phyloP scores from a whole-genome alignment of 495 filamentous ascomycete genomes.

The Penicillium samsonianum region DNA sequence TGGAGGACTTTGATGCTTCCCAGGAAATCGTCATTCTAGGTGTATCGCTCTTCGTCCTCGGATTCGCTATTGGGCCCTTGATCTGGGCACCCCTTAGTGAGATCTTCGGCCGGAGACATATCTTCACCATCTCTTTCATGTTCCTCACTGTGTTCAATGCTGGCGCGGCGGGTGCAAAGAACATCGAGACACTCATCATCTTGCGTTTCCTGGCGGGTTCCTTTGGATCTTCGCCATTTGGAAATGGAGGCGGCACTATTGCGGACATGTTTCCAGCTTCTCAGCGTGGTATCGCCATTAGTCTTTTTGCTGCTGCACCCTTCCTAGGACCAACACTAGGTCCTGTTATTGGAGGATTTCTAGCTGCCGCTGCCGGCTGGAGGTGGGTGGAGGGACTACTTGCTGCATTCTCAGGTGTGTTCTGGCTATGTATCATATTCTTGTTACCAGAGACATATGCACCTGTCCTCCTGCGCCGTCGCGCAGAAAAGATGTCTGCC shows the following conservation, averaged over 20 bases:
- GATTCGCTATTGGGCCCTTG: conserved; percentile 63
- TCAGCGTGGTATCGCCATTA: conserved; percentile 64
- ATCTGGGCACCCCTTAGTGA: conserved; percentile 69
- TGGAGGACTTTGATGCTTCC: conserved; percentile 57
- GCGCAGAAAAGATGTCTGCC: conserved; percentile 54
- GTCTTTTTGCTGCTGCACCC: conserved; percentile 65
- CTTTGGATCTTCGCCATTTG: conserved; percentile 72
- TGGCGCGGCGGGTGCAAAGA: conserved; percentile 61
- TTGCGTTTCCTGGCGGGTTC: conserved; percentile 77
- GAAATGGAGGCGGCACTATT: conserved; percentile 73
- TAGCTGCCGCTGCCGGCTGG: conserved; percentile 62
- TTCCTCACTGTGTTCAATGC: conserved; percentile 69
- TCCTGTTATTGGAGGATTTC: conserved; percentile 62
- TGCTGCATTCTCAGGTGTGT: conserved; percentile 50
- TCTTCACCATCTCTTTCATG: conserved; percentile 63
- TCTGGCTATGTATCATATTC: conserved; percentile 58
- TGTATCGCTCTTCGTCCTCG: conserved; percentile 74
- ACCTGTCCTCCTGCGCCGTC: conserved; percentile 56
- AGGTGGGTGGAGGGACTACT: conserved; percentile 63
- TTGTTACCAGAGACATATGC: conserved; percentile 63
- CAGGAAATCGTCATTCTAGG: conserved; percentile 64
- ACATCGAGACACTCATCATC: conserved; percentile 65
- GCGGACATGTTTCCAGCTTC: conserved; percentile 69
- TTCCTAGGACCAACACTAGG: conserved; percentile 69
- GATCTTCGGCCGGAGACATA: conserved; percentile 68